Conservation (phyloP, 2,329 filamentous ascomycete genomes). For the Fusarium oligoseptatum region DNA sequence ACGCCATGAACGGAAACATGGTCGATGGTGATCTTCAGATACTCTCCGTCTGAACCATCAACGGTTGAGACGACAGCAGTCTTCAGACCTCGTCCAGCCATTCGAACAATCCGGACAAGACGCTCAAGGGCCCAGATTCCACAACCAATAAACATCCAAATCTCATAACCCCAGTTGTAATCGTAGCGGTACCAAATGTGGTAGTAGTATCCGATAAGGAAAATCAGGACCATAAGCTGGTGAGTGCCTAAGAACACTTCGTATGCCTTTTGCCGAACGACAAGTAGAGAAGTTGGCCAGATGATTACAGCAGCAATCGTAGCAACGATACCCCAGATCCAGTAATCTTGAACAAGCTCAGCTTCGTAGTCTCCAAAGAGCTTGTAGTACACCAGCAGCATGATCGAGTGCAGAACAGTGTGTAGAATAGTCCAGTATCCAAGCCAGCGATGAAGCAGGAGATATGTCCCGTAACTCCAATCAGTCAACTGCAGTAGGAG, state of each 20-base stretch:
- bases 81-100: conserved; percentile 38
- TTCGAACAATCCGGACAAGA: conserved; percentile 44
- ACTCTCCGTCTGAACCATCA: conserved; percentile 45
- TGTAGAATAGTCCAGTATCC: conserved; percentile 83
- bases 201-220: conserved; percentile 52
- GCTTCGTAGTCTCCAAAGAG: conserved; percentile 39
- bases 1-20: conserved; percentile 42
- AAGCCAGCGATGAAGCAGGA: conserved; percentile 55
- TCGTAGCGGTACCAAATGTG: conserved; percentile 53
- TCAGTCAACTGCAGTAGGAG: conserved; percentile 52
- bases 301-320: conserved; percentile 47
- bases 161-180: conserved; percentile 55
- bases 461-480: conserved; percentile 54
- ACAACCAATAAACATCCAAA: conserved; percentile 51
- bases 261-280: conserved; percentile 49
- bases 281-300: conserved; percentile 44
- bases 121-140: conserved; percentile 51
- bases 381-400: conserved; percentile 49
- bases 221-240: conserved; percentile 49
- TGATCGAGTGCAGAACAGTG: conserved; percentile 67
- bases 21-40: conserved; percentile 50
- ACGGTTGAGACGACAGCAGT: conserved; percentile 44
- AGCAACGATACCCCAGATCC: conserved; percentile 52
- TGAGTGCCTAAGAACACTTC: conserved; percentile 53
- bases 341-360: conserved; percentile 47